A percentile compares a stretch with the other conserved stretches of the same genome.
These are phyloP conservation scores for Chrysochromulina tobinii DNA, from an alignment of 78 protist species.

Conservation along the genomic window DNA sequence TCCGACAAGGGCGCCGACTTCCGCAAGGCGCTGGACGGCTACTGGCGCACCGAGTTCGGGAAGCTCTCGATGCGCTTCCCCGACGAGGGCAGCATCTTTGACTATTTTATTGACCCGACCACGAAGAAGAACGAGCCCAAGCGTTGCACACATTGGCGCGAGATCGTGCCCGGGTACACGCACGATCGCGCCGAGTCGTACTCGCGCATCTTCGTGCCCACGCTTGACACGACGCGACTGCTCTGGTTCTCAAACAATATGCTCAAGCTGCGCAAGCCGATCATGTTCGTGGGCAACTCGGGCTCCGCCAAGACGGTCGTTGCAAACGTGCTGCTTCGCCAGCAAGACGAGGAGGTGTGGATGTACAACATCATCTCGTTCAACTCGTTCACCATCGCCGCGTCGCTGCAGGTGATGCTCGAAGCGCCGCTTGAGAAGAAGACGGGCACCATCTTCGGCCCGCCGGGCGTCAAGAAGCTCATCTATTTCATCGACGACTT, in stretches of 20 bases:
- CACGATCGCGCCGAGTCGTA: constrained; percentile 45
- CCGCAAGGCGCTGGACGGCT: constrained; percentile 59
- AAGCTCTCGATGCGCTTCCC: constrained; percentile 34
- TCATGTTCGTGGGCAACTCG: constrained; percentile 79
- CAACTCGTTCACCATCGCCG: constrained; percentile 78
- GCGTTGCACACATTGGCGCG: constrained; percentile 57
- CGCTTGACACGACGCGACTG: constrained; percentile 62
- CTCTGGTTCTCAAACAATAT: constrained; percentile 30
- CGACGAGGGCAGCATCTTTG: constrained; percentile 70
- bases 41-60: constrained; percentile 57
- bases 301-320: constrained; percentile 86
- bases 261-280: constrained; percentile 15
- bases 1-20: constrained; percentile 60
- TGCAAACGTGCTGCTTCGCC: constrained; percentile 12
- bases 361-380: constrained; percentile 62
- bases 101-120: constrained; percentile 58
- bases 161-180: constrained; percentile 31
- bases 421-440: constrained; percentile 72
- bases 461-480: constrained; percentile 66
- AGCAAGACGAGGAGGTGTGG: constrained; percentile 28
- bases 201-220: constrained; percentile 20
- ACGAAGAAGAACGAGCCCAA: background rate
- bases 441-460: constrained; percentile 67
- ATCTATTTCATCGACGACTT: constrained; percentile 52
- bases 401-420: constrained; percentile 38